These are phyloP conservation scores for Aspergillus arachidicola DNA, from an alignment of 2,329 filamentous ascomycete species.

Conservation along the genomic window DNA sequence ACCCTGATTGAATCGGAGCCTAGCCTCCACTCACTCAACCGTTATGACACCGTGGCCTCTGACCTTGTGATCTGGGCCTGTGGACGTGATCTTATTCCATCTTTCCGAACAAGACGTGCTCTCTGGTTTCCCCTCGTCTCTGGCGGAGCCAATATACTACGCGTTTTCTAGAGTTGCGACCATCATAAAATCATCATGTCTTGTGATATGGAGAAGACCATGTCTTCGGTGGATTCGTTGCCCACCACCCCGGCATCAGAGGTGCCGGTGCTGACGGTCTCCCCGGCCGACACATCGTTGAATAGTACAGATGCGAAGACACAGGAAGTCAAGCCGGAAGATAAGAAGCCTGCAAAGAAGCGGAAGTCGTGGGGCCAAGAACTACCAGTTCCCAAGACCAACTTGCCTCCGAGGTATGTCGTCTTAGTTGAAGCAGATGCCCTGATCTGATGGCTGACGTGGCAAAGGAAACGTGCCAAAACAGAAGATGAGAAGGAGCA, in stretches of 20 bases:
- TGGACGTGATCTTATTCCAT: slow-evolving; percentile 9
- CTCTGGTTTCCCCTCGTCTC: neutral
- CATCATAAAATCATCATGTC: slow-evolving; percentile 7
- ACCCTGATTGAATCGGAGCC: slow-evolving; percentile 22
- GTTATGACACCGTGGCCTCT: slow-evolving; percentile 43
- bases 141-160: neutral
- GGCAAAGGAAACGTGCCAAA: slow-evolving; percentile 85
- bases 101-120: neutral
- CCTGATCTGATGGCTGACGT: slow-evolving; percentile 13
- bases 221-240: slow-evolving; percentile 36
- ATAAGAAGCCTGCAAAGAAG: slow-evolving; percentile 83
- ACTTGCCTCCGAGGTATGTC: slow-evolving; percentile 80
- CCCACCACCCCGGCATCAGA: slow-evolving; percentile 35
- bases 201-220: slow-evolving; percentile 36
- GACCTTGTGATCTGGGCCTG: slow-evolving; percentile 16
- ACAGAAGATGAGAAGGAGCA: slow-evolving; percentile 99
- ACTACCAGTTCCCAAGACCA: slow-evolving; percentile 94
- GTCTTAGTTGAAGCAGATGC: no score
- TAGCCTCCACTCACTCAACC: slow-evolving; percentile 28
- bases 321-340: slow-evolving; percentile 43
- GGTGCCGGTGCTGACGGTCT: slow-evolving; percentile 42
- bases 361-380: slow-evolving; percentile 98
- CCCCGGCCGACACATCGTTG: slow-evolving; percentile 44
- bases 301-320: slow-evolving; percentile 29
- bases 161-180: neutral